Conservation (phyloP, 2,329 filamentous ascomycete species). For the Aspergillus neotritici region DNA sequence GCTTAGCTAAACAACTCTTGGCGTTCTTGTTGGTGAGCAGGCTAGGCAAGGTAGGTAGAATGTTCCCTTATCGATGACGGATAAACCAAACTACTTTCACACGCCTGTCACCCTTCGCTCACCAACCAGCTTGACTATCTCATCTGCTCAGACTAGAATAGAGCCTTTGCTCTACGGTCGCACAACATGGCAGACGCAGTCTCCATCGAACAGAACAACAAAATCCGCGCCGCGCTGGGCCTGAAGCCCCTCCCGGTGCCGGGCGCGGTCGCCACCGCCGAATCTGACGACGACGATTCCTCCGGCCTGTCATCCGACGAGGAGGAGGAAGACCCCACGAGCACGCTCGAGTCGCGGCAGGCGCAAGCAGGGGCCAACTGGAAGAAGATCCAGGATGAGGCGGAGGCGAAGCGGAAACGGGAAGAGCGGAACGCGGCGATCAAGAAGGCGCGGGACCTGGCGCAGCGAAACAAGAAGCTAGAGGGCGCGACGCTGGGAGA, state of each 20-base stretch:
- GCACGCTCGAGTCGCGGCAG: conserved; percentile 69
- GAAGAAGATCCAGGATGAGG: conserved; percentile 62
- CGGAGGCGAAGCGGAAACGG: conserved; percentile 66
- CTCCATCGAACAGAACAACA: conserved; percentile 88
- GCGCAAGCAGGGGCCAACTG: conserved; percentile 42
- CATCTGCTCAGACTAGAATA: not conserved
- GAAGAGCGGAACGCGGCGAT: conserved; percentile 77
- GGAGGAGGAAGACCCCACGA: conserved; percentile 65
- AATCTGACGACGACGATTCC: conserved; percentile 44
- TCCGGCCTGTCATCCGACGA: conserved; percentile 27
- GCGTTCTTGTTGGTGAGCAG: not conserved
- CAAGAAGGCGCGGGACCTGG: conserved; percentile 79
- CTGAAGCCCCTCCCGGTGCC: conserved; percentile 85
- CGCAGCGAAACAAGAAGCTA: conserved; percentile 67
- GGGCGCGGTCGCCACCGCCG: conserved; percentile 49
- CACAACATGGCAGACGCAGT: conserved; percentile 51
- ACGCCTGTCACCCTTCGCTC: not conserved
- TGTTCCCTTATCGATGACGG: not conserved
- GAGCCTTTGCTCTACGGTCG: conserved; percentile 2
- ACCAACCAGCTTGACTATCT: not conserved
- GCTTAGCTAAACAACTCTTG: conserved; percentile 13
- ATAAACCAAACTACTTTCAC: not conserved
- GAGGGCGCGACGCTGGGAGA: conserved; percentile 84
- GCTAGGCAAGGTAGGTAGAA: not conserved
- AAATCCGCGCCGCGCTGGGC: conserved; percentile 80